Evolutionary conservation across 31 red algal genomes (phyloP), one percentile per base, ranked within the genome.

Genomic region (Asparagopsis taxiformis): DNA sequence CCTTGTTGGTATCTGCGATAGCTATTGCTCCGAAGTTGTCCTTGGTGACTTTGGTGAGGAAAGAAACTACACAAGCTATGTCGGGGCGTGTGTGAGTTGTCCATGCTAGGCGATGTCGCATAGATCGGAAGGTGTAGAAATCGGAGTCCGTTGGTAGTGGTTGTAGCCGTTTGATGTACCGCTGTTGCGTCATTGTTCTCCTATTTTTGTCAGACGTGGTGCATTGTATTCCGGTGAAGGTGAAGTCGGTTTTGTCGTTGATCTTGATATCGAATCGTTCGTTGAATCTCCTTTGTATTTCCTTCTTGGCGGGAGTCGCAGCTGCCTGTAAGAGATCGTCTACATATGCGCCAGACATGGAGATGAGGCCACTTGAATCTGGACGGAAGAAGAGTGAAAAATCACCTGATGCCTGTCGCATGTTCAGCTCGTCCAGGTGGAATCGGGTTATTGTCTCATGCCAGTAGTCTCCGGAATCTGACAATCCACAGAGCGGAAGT

Each of bases 401-500:
- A 23, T 72, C 68, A 29, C 24, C 19, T n/a, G 68, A 56, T 3
- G 23, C 29, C 3, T 24, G 68, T 15, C 2, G 3, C 48, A 72
- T 72, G 3, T 11, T 28, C 16, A 72, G 46, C 8, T 72, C 68
- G 0, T 23, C 9, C 2, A n/a, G 13, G 68, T 34, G 50, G 0
- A 57, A 49, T 2, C 9, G 9, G 13, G 21, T 31, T 8, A 72
- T 17, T 4, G 68, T 72, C 13, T 15, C 9, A 19, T 33, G n/a
- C 68, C 68, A 72, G 13, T 54, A 53, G n/a, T 72, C 68, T 29
- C 68, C 48, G 2, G 0, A 20, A 49, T 72, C 68, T 28, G 24
- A 15, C 10, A 72, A 19, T 13, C 68, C 48, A 34, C 56, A 56
- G 11, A 72, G 51, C 11, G 68, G 68, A 28, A 20, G 24, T 13